phyloP scores from a whole-genome alignment of 306 rosid genomes.

The Cyamopsis tetragonoloba region DNA sequence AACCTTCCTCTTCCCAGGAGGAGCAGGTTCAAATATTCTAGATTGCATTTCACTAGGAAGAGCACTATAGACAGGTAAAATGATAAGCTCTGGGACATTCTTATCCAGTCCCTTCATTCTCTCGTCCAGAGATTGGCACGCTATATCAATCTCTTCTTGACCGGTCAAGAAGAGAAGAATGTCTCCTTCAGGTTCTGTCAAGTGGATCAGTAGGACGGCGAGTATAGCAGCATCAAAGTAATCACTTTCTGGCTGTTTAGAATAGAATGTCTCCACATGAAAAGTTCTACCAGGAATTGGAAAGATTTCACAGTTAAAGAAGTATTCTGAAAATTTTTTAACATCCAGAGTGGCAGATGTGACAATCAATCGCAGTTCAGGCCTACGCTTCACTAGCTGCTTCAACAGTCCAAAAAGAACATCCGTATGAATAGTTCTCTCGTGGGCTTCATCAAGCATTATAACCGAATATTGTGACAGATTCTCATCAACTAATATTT shows the following conservation, averaged over 20 bases:
- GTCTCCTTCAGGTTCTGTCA: constrained; percentile 91
- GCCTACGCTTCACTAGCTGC: constrained; percentile 69
- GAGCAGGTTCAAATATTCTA: constrained; percentile 81
- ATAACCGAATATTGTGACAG: constrained; percentile 77
- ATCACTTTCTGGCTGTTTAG: constrained; percentile 84
- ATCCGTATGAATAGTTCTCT: constrained; percentile 77
- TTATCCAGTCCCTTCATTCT: constrained; percentile 79
- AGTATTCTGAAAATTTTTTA: constrained; percentile 81
- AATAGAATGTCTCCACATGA: constrained; percentile 73
- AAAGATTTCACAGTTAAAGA: constrained; percentile 71
- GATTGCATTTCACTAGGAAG: constrained; percentile 88
- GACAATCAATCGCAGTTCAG: constrained; percentile 74
- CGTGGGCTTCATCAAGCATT: constrained; percentile 96
- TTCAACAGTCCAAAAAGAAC: constrained; percentile 84
- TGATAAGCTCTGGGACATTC: constrained; percentile 69
- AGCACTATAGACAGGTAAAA: constrained; percentile 82
- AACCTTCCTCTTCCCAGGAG: constrained; percentile 84
- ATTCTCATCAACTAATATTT: constrained; percentile 66
- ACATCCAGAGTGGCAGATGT: constrained; percentile 92
- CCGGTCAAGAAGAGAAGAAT: constrained; percentile 90
- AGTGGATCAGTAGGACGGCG: constrained; percentile 79
- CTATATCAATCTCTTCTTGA: constrained; percentile 88
- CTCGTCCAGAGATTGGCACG: constrained; percentile 83
- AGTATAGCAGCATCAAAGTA: constrained; percentile 71
- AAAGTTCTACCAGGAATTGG: constrained; percentile 85